Evolutionary conservation across 176 grass and related monocot species (phyloP).

Genomic region (Raddia distichophylla): DNA sequence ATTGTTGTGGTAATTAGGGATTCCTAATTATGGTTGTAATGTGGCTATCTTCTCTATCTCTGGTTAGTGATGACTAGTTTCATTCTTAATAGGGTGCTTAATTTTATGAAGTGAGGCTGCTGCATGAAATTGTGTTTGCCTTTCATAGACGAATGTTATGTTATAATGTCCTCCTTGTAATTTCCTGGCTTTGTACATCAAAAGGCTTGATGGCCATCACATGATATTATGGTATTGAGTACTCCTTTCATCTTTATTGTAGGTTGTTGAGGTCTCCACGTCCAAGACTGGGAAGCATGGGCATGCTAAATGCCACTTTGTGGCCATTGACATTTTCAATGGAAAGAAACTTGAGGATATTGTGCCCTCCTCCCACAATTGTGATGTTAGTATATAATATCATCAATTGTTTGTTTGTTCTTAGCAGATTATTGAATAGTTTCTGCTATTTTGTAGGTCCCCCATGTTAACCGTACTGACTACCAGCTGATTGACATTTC

Average conservation of each 20-base stretch:
- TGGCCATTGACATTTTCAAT: constrained; percentile 74
- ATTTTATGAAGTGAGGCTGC: background rate
- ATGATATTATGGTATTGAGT: background rate
- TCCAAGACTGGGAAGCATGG: constrained; percentile 79
- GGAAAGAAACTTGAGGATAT: constrained; percentile 81
- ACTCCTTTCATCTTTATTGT: constrained; percentile 10
- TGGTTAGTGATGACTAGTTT: background rate
- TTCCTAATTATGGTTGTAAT: background rate
- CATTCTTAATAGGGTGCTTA: background rate
- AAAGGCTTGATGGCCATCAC: background rate
- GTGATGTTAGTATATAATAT: constrained; percentile 45
- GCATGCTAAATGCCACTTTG: constrained; percentile 78
- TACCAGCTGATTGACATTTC: constrained; percentile 83
- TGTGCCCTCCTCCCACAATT: constrained; percentile 73
- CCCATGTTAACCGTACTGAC: constrained; percentile 68
- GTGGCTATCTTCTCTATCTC: background rate
- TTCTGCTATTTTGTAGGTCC: constrained; percentile 48
- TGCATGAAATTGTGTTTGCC: background rate
- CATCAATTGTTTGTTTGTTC: background rate
- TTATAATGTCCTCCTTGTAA: background rate
- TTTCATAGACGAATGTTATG: background rate
- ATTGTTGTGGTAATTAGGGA: background rate
- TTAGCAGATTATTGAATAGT: background rate
- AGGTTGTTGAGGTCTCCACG: constrained; percentile 83
- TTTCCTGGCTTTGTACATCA: background rate